Evolutionary conservation across 768 basidiomycete genomes (phyloP).

Genomic region (Glaciozyma antarctica): DNA sequence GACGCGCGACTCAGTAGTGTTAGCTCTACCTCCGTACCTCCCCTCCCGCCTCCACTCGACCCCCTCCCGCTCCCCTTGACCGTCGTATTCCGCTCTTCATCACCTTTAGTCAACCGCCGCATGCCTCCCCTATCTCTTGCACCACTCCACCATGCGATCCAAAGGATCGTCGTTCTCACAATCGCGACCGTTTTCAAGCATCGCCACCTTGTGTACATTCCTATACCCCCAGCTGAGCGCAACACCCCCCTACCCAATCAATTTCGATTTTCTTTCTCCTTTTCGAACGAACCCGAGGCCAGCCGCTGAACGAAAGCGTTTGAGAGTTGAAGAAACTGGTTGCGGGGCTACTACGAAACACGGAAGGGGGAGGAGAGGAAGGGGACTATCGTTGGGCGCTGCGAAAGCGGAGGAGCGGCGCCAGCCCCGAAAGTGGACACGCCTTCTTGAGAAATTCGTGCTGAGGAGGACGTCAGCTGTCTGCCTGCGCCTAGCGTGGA

Average conservation of each 20-base stretch:
- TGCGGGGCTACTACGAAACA: too few species aligned
- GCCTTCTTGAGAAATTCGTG: conserved; percentile 91
- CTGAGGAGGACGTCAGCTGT: conserved; percentile 42
- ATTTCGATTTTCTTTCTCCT: not conserved
- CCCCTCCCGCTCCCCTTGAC: not conserved
- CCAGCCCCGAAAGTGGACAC: conserved; percentile 69
- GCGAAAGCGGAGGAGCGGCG: conserved; percentile 60
- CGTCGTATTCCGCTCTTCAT: not conserved
- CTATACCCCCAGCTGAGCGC: not conserved
- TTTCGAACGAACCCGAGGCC: not conserved
- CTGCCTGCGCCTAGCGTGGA: not conserved
- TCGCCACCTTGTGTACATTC: not conserved
- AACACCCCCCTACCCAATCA: not conserved
- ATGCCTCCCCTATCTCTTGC: not conserved
- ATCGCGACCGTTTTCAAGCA: conserved; percentile 5
- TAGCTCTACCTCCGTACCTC: too few species aligned
- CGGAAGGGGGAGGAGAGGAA: too few species aligned
- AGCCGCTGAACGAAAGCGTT: not conserved
- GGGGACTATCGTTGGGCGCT: conserved; percentile 5
- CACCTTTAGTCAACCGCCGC: not conserved
- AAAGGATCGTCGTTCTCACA: conserved; percentile 1
- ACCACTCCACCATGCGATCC: conserved; percentile 1
- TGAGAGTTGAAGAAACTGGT: too few species aligned
- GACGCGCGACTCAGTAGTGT: conserved; percentile 22
- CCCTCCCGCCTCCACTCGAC: not conserved